Evolutionary conservation across 1,284 basidiomycete genomes (phyloP).

Genomic region (Sporisorium iseilematis-ciliati): DNA sequence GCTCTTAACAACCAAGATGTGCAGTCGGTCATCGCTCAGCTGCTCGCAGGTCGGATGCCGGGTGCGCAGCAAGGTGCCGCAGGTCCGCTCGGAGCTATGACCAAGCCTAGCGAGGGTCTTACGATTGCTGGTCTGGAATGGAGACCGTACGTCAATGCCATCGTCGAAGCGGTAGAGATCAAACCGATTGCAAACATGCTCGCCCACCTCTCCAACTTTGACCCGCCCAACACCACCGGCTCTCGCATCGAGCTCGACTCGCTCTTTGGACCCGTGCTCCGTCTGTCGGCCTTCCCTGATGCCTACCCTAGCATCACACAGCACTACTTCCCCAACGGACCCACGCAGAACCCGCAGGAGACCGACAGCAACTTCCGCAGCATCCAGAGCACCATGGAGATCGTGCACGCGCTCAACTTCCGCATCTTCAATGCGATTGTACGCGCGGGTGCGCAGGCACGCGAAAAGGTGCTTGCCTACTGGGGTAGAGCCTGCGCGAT

Average conservation of each 20-base stretch:
- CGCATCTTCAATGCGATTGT: slow-evolving; percentile 89
- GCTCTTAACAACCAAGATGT: slow-evolving; percentile 56
- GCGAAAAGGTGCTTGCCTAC: slow-evolving; percentile 87
- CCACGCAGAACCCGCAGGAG: slow-evolving; percentile 52
- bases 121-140: slow-evolving; percentile 75
- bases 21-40: slow-evolving; percentile 58
- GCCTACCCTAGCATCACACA: slow-evolving; percentile 57
- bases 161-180: slow-evolving; percentile 83
- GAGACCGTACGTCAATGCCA: slow-evolving; percentile 85
- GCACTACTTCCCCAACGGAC: slow-evolving; percentile 58
- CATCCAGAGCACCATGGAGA: slow-evolving; percentile 60
- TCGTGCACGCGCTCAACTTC: slow-evolving; percentile 80
- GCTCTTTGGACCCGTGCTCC: slow-evolving; percentile 63
- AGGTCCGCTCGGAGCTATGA: slow-evolving; percentile 1
- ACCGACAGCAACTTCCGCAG: slow-evolving; percentile 56
- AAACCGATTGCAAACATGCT: slow-evolving; percentile 83
- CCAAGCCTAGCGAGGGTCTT: slow-evolving; percentile 55
- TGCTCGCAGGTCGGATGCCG: slow-evolving; percentile 51
- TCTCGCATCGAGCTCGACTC: slow-evolving; percentile 67
- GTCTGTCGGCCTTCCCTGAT: slow-evolving; percentile 62
- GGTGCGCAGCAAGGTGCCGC: slow-evolving; percentile 21
- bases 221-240: slow-evolving; percentile 75
- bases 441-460: slow-evolving; percentile 80
- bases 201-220: slow-evolving; percentile 79
- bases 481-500: slow-evolving; percentile 81